phyloP scores from a whole-genome alignment of 305 asterid species.

The Vinca major region DNA sequence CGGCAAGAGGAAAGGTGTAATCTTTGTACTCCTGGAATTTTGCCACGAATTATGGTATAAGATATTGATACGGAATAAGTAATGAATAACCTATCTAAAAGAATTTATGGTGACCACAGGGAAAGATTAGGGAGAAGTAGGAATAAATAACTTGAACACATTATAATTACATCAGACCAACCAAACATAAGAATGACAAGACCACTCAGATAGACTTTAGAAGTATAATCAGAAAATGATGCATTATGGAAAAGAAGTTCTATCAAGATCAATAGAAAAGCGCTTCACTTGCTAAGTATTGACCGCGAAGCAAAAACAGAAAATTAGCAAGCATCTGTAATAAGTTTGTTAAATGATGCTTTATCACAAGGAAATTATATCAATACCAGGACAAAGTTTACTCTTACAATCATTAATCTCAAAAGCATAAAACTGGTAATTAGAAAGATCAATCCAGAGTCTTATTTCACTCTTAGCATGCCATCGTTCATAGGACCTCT shows the following conservation, averaged over 20 bases:
- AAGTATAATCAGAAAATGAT: background rate
- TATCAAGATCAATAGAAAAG: too few species aligned
- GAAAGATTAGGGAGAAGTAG: background rate
- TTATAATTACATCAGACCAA: background rate
- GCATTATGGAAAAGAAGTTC: background rate
- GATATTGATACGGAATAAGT: background rate
- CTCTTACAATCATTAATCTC: too few species aligned
- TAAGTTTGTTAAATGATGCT: too few species aligned
- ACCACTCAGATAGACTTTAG: background rate
- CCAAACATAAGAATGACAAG: background rate
- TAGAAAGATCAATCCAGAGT: too few species aligned
- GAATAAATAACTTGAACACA: background rate
- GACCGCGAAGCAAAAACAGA: too few species aligned
- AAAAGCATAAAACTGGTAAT: too few species aligned
- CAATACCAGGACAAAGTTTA: too few species aligned
- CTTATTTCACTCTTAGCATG: too few species aligned
- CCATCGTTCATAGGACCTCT: background rate
- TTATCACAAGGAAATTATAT: too few species aligned
- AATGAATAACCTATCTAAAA: background rate
- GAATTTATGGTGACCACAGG: background rate
- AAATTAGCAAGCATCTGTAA: too few species aligned
- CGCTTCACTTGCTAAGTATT: background rate
- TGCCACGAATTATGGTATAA: background rate
- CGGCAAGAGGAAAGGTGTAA: constrained; percentile 13
- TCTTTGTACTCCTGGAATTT: constrained; percentile 10